Conservation (phyloP, 1,284 basidiomycete species). For the Crucibulum parvulum region DNA sequence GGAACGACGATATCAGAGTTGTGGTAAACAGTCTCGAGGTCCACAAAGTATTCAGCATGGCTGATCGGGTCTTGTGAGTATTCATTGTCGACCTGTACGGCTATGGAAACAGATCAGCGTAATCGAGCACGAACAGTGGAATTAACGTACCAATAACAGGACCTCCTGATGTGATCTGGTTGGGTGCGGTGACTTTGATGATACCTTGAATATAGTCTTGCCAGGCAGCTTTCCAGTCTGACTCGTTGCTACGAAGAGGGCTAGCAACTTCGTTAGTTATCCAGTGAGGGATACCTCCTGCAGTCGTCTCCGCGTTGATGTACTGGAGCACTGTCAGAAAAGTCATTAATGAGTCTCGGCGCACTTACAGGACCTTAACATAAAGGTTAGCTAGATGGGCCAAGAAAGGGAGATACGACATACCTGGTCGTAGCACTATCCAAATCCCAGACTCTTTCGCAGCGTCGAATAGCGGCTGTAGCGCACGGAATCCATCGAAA, state of each 20-base stretch:
- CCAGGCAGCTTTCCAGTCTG: conserved; percentile 75
- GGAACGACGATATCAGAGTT: conserved; percentile 69
- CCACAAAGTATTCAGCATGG: conserved; percentile 69
- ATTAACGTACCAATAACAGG: conserved; percentile 72
- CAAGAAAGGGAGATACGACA: conserved; percentile 24
- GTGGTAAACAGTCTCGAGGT: conserved; percentile 64
- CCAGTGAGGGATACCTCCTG: conserved; percentile 85
- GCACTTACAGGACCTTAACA: conserved; percentile 38
- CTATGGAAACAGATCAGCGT: background rate
- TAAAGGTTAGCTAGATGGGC: background rate
- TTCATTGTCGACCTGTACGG: conserved; percentile 68
- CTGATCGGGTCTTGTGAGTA: conserved; percentile 57
- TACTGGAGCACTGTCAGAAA: conserved; percentile 37
- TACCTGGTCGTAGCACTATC: conserved; percentile 70
- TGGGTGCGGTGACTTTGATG: conserved; percentile 62
- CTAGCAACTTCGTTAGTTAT: conserved; percentile 72
- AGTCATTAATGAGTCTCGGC: background rate
- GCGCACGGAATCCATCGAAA: conserved; percentile 71
- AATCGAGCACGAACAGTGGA: background rate
- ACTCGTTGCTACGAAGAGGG: conserved; percentile 70
- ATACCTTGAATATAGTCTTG: conserved; percentile 72
- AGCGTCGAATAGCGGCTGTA: conserved; percentile 72
- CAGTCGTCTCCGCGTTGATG: conserved; percentile 85
- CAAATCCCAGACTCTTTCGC: conserved; percentile 68
- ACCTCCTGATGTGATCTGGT: conserved; percentile 75